These are phyloP conservation scores for Fraxinus excelsior DNA, from an alignment of 257 asterid species.

Conservation along the genomic window DNA sequence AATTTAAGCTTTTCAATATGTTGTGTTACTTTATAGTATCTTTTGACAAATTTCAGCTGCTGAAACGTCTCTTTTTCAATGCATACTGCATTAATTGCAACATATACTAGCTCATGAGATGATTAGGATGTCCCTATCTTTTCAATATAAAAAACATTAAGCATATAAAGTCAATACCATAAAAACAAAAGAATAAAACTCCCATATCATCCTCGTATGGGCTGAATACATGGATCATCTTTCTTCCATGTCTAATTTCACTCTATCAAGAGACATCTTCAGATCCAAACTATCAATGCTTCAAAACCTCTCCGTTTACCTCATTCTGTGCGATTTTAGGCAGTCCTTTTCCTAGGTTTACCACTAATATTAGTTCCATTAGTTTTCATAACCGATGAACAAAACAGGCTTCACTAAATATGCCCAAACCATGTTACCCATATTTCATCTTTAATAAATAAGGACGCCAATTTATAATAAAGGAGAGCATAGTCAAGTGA, in stretches of 20 bases:
- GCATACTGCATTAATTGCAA: background rate
- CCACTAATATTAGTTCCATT: background rate
- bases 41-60: background rate
- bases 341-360: background rate
- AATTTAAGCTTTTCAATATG: background rate
- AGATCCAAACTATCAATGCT: background rate
- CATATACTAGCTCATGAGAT: background rate
- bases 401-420: background rate
- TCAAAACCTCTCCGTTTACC: background rate
- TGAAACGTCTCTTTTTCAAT: background rate
- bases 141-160: background rate
- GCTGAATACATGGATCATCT: background rate
- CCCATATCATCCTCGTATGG: background rate
- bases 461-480: background rate
- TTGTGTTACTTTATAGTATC: background rate
- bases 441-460: background rate
- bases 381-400: background rate
- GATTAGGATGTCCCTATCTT: background rate
- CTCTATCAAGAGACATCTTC: background rate
- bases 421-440: background rate
- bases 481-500: background rate
- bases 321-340: background rate
- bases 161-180: conserved; percentile 3
- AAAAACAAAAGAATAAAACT: conserved; percentile 4
- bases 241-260: background rate